Base-by-base conservation (phyloP, 148 eudicot genomes). In the Mesembryanthemum crystallinum region DNA sequence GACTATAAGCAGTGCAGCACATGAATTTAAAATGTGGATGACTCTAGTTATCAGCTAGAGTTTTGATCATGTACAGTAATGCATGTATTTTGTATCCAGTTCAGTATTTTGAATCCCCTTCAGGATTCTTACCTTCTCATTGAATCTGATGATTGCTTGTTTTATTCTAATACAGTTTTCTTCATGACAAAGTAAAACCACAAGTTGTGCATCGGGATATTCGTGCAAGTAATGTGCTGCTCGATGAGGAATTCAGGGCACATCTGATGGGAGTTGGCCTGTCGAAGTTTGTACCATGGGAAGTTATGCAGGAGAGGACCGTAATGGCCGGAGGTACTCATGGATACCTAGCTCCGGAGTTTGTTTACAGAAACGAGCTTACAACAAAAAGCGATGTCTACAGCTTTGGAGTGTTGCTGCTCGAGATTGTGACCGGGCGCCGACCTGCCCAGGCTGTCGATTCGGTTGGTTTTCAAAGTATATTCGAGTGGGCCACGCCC, bases 401-500 rank as follows among this genome's bases (percentile, higher is more conserved):
- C 86, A 91, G 98, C 82, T 94, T 94, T 39, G 98, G 98, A 23
- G 94, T 94, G 15, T 85, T 94, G 33, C 73, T 94, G 59, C 92
- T 94, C 24, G 98, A 94, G 82, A 91, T 94, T 11, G 86, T 94
- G 32, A 94, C 86, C 13, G 98, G 98, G 14, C 93, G 97, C 39
- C 88, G 87, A 64, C 98, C 97, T 13, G 94, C 98, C 67, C 98
- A 94, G 77, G 94, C 94, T 1, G 94, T 88, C 59, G 98, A 94
- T 70, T 89, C 97, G 8, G 91, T 90, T 45, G 93, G 92, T 33
- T 90, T 89, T 91, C 97, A 94, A 80, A 94, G 97, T 63, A 90
- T 94, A 80, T 94, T 94, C 33, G 97, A 94, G 80, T 94, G 98
- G 98, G 94, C 98, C 65, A 91, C 98, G 12, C 97, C 96, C 8